These are phyloP conservation scores for Sporothrix globosa DNA, from an alignment of 2,329 filamentous ascomycete genomes.

Conservation along the genomic window DNA sequence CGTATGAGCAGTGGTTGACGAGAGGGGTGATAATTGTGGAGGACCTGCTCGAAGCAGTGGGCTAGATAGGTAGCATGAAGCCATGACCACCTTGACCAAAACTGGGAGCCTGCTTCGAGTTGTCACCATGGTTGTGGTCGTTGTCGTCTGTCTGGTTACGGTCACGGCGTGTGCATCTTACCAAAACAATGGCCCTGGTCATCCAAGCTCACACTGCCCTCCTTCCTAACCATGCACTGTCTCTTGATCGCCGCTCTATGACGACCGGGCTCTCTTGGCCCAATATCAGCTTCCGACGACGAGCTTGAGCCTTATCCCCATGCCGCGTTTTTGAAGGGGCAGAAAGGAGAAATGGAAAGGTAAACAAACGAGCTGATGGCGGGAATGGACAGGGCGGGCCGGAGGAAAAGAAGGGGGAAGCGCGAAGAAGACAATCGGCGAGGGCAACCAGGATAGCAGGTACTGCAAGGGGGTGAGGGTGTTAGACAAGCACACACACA, in stretches of 20 bases:
- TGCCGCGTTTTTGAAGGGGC: conserved; percentile 15
- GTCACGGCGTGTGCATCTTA: conserved; percentile 4
- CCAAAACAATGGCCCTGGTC: background rate
- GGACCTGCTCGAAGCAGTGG: background rate
- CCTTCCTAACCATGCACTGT: background rate
- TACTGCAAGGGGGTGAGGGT: background rate
- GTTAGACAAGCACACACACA: conserved; percentile 13
- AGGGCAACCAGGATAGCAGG: background rate
- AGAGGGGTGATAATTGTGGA: background rate
- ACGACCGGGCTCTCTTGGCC: background rate
- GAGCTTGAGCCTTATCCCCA: background rate
- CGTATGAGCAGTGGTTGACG: background rate
- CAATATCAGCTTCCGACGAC: background rate
- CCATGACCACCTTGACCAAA: background rate
- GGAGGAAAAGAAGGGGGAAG: background rate
- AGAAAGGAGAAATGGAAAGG: background rate
- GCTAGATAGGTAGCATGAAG: background rate
- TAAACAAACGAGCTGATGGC: conserved; percentile 18
- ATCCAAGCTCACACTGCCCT: background rate
- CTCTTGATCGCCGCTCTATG: background rate
- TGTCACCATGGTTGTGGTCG: background rate
- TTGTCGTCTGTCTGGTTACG: background rate
- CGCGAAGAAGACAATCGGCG: background rate
- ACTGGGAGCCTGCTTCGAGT: background rate
- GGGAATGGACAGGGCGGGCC: background rate